Evolutionary conservation across 306 rosid genomes (phyloP), one percentile per base, ranked within the genome.

Genomic region (Begonia loranthoides): DNA sequence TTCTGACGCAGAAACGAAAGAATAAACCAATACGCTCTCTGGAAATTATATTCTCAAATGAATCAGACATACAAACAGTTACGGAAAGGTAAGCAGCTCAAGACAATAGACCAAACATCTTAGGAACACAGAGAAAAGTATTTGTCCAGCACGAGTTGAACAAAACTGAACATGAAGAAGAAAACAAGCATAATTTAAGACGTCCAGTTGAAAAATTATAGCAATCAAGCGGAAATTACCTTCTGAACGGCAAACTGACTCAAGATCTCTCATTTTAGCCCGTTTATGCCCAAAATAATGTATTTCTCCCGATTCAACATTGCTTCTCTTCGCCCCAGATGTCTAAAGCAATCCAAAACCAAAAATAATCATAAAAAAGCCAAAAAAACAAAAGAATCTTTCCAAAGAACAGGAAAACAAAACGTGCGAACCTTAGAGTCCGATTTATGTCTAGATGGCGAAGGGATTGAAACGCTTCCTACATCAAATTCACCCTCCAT

Each of bases 231-330:
- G 19, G 21, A 17, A 49, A 49, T 55, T 70, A 86, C 97, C 97
- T 52, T 67, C 69, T 11, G 78, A 69, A 5, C 65, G 62, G 67
- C 76, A 69, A 22, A 82, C 59, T 12, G 90, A 68, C 16, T 70
- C 77, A 66, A 78, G 87, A 82, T 80, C 82, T 51, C 65, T 80
- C 71, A 78, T 78, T 70, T 85, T 90, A 46, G 76, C 67, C 49
- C 85, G 70, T 61, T 82, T 82, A 36, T 70, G 76, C 62, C 70
- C 66, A 66, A 64, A 41, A 0, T 65, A 76, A 14, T 57, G 62
- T 17, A 72, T 76, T 15, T 62, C 63, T 41, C 57, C 80, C 17
- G 72, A 56, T 12, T 61, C 66, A 15, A 46, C 6, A 12, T 63
- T 65, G 34, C 60, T 60, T 13, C 90, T 64, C 74, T 85, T 85